Conservation (phyloP, 768 basidiomycete species). For the Trametes elegans region DNA sequence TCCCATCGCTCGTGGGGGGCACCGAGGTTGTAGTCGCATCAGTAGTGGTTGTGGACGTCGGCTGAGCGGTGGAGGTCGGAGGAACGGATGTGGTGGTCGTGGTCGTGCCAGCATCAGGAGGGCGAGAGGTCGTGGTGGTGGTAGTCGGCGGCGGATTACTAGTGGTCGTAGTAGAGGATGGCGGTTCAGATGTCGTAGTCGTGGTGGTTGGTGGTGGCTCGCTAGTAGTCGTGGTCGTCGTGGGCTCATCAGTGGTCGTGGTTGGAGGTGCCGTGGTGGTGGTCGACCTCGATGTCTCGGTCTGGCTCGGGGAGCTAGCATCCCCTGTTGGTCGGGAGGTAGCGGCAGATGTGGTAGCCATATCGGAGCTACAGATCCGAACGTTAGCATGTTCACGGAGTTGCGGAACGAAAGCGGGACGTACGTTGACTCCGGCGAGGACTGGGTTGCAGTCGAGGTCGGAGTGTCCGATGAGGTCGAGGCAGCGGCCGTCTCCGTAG, state of each 20-base stretch:
- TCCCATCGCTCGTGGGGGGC: background rate
- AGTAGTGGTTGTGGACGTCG: constrained; percentile 1
- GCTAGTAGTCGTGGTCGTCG: constrained; percentile 7
- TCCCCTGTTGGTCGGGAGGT: background rate
- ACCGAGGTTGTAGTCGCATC: background rate
- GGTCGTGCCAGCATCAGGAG: constrained; percentile 12
- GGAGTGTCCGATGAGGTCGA: constrained; percentile 13
- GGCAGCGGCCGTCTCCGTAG: background rate
- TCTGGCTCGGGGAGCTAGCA: too few relatives aligned
- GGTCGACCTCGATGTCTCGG: background rate
- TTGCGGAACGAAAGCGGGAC: background rate
- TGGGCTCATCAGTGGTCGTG: background rate
- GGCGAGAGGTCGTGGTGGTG: constrained; percentile 8
- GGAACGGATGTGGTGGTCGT: constrained; percentile 3
- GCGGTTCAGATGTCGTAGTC: background rate
- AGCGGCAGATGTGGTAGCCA: background rate
- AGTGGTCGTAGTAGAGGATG: constrained; percentile 2
- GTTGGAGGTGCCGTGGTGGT: background rate
- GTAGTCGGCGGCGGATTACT: constrained; percentile 20
- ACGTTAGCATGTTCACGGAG: background rate
- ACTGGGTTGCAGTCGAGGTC: constrained; percentile 21
- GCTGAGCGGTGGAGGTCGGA: constrained; percentile 3
- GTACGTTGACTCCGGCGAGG: background rate
- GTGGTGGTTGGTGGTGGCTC: background rate
- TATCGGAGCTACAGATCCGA: background rate